A percentile compares a stretch with the other conserved stretches of the same genome.
phyloP scores from a whole-genome alignment of 177 flowering plant genomes.

The Vitis hybrid region DNA sequence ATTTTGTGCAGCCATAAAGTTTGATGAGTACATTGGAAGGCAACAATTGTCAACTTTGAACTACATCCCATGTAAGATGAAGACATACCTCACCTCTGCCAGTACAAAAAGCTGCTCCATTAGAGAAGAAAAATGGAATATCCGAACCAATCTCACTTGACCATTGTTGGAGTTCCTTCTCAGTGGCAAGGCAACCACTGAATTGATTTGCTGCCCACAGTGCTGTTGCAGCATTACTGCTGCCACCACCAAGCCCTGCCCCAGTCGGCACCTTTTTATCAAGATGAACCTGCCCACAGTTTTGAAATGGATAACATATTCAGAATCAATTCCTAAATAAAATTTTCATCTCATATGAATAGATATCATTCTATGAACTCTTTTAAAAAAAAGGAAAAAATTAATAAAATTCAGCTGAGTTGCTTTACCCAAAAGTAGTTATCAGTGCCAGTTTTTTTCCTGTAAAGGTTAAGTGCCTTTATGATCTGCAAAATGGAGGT shows the following conservation, averaged over 20 bases:
- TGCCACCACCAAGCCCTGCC: conserved; percentile 99
- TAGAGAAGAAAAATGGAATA: conserved; percentile 93
- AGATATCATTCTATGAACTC: neutral
- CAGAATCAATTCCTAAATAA: neutral
- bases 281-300: conserved; percentile 69
- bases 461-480: conserved; percentile 85
- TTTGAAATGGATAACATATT: neutral
- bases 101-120: conserved; percentile 95
- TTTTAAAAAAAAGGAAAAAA: neutral
- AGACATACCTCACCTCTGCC: conserved; percentile 94
- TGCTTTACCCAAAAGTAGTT: conserved; percentile 77
- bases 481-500: conserved; percentile 61
- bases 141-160: conserved; percentile 97
- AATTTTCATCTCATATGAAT: neutral
- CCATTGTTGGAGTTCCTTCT: conserved; percentile 96
- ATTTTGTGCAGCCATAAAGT: neutral
- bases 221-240: conserved; percentile 98
- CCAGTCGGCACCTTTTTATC: conserved; percentile 96
- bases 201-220: conserved; percentile 98
- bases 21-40: neutral
- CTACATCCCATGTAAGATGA: neutral
- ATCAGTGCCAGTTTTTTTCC: conserved; percentile 78
- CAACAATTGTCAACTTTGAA: neutral
- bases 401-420: neutral
- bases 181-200: conserved; percentile 69